Percentiles rank a stretch among this genome's conserved stretches.
Conservation (phyloP, 179 eudicot genomes). For the Pouteria campechiana region DNA sequence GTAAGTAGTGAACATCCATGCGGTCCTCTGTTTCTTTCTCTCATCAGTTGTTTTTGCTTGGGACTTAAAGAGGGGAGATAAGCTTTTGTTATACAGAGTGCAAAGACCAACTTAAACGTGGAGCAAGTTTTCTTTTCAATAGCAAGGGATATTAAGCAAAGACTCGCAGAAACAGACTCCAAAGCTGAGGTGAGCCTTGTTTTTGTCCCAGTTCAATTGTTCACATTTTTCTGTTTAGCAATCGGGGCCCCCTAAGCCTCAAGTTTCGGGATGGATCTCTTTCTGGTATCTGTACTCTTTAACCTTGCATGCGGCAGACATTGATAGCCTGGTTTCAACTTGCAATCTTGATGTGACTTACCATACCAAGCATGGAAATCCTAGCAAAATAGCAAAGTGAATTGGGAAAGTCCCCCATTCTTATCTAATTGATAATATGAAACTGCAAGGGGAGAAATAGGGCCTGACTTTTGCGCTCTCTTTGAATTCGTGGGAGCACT, state of each 20-base stretch:
- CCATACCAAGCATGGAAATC: no score
- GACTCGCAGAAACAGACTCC: slow-evolving; percentile 73
- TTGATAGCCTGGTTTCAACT: not conserved
- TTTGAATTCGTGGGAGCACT: no score
- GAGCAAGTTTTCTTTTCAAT: slow-evolving; percentile 88
- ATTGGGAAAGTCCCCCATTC: no score
- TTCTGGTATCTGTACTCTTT: not conserved
- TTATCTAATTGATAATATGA: no score
- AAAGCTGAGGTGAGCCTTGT: slow-evolving; percentile 43
- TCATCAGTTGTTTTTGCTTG: not conserved
- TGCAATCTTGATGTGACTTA: not conserved
- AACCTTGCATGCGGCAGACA: not conserved
- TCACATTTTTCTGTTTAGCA: no score
- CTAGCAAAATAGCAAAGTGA: no score
- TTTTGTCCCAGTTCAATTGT: not conserved
- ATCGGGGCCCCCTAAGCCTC: no score
- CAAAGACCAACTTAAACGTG: slow-evolving; percentile 77
- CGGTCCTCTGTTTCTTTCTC: no score
- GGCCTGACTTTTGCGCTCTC: no score
- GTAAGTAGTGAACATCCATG: slow-evolving; percentile 30
- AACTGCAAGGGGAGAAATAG: no score
- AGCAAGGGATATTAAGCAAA: slow-evolving; percentile 80
- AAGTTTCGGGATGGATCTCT: no score
- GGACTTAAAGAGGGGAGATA: not conserved
- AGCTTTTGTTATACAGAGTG: slow-evolving; percentile 48